These are phyloP conservation scores for Tylopilus sp. DNA, from an alignment of 768 basidiomycete species.

Conservation along the genomic window DNA sequence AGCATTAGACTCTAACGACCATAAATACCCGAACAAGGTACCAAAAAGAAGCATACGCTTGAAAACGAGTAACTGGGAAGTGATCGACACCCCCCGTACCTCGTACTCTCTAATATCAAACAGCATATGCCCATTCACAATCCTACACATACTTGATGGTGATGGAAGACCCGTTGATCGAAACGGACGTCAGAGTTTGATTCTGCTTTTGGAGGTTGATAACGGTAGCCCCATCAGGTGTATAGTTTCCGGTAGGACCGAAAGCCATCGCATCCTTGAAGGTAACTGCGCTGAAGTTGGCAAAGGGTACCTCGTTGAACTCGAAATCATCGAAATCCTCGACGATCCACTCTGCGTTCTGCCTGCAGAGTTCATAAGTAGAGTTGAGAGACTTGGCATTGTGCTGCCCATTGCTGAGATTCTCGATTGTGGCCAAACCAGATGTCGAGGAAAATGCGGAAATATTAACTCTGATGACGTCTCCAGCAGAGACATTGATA, in stretches of 20 bases:
- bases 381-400: not conserved
- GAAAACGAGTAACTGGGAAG: no score
- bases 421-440: not conserved
- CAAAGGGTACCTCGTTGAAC: no score
- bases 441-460: not conserved
- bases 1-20: no score
- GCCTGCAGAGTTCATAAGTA: not conserved
- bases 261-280: not conserved
- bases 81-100: no score
- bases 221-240: not conserved
- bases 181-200: not conserved
- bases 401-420: not conserved
- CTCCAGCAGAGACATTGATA: not conserved
- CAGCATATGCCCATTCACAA: no score
- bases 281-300: not conserved
- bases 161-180: not conserved
- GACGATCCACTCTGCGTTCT: not conserved
- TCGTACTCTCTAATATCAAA: no score
- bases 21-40: no score
- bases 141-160: not conserved
- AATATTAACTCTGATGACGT: not conserved
- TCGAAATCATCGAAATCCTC: not conserved
- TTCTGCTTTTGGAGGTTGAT: not conserved
- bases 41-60: no score
- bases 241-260: not conserved